A percentile compares a stretch with the other conserved stretches of the same genome.
These are phyloP conservation scores for Rhizopogon vinicolor DNA, from an alignment of 768 basidiomycete genomes.

Conservation along the genomic window DNA sequence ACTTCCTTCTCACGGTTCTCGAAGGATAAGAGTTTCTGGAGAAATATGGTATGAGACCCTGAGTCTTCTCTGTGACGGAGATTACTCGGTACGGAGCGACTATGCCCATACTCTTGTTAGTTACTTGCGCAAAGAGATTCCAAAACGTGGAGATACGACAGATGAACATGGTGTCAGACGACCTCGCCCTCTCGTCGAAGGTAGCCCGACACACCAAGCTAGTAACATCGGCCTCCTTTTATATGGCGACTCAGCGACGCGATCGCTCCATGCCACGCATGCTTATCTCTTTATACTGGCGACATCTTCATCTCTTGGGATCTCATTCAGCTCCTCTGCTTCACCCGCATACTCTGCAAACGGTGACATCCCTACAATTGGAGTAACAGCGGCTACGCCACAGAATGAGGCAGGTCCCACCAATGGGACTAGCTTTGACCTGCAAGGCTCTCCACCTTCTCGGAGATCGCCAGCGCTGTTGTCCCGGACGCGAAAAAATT, in stretches of 20 bases:
- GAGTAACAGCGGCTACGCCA: conserved; percentile 29
- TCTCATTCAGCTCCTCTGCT: conserved; percentile 34
- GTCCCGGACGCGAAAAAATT: conserved; percentile 54
- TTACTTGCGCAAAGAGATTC: conserved; percentile 75
- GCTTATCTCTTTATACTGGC: conserved; percentile 79
- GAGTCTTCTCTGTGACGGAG: conserved; percentile 75
- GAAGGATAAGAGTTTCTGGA: conserved; percentile 65
- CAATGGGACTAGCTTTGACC: conserved; percentile 10
- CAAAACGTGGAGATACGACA: conserved; percentile 49
- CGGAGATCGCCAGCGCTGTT: conserved; percentile 46
- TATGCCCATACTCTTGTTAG: conserved; percentile 71
- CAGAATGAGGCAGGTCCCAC: conserved; percentile 21
- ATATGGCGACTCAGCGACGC: conserved; percentile 55
- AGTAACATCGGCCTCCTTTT: conserved; percentile 45
- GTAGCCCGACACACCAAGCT: conserved; percentile 40
- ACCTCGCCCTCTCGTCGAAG: conserved; percentile 41
- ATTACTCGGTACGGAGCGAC: conserved; percentile 73
- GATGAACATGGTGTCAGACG: conserved; percentile 45
- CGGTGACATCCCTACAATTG: conserved; percentile 23
- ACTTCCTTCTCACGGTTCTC: conserved; percentile 36
- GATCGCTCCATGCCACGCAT: conserved; percentile 76
- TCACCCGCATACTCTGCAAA: conserved; percentile 36
- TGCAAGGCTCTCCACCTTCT: conserved; percentile 27
- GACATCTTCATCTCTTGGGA: conserved; percentile 60
- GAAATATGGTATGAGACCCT: conserved; percentile 92